phyloP scores from a whole-genome alignment of 2,329 filamentous ascomycete species.

The Coleophoma cylindrospora region DNA sequence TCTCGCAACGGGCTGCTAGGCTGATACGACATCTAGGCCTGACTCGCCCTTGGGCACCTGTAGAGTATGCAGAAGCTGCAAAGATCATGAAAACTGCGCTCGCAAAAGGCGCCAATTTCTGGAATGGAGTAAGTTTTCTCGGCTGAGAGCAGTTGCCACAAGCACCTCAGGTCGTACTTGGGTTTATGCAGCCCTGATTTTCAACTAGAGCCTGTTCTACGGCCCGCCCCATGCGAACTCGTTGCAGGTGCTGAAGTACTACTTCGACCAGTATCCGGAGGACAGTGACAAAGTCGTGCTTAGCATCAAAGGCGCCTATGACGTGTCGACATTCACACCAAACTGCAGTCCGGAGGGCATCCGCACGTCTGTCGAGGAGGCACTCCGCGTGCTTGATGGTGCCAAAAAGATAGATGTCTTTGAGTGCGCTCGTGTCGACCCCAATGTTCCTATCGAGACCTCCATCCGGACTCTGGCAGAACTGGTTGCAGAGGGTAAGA shows the following conservation, averaged over 20 bases:
- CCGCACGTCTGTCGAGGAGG: slow-evolving; percentile 50
- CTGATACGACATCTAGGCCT: neutral
- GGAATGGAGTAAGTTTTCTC: slow-evolving; percentile 50
- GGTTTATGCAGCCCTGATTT: no score
- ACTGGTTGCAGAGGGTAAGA: slow-evolving; percentile 38
- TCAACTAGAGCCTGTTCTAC: slow-evolving; percentile 39
- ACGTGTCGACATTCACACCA: slow-evolving; percentile 28
- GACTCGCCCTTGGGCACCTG: neutral
- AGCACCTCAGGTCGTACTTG: no score
- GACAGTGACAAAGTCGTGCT: slow-evolving; percentile 55
- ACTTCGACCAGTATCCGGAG: slow-evolving; percentile 57
- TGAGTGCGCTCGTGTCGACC: slow-evolving; percentile 31
- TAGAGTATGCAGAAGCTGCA: slow-evolving; percentile 32
- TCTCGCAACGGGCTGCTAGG: neutral
- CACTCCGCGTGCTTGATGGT: slow-evolving; percentile 36
- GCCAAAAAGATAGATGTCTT: slow-evolving; percentile 46
- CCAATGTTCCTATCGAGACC: slow-evolving; percentile 31
- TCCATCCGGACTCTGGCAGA: slow-evolving; percentile 40
- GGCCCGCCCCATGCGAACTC: slow-evolving; percentile 53
- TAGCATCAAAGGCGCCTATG: slow-evolving; percentile 51
- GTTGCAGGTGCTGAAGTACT: slow-evolving; percentile 50
- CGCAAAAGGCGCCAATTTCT: slow-evolving; percentile 36
- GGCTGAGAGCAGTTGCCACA: no score
- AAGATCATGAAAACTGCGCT: slow-evolving; percentile 49
- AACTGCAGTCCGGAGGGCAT: slow-evolving; percentile 47